Percentiles rank a stretch among this genome's conserved stretches.
phyloP scores from a whole-genome alignment of 257 asterid genomes.

The Solanum lycopersicoides region DNA sequence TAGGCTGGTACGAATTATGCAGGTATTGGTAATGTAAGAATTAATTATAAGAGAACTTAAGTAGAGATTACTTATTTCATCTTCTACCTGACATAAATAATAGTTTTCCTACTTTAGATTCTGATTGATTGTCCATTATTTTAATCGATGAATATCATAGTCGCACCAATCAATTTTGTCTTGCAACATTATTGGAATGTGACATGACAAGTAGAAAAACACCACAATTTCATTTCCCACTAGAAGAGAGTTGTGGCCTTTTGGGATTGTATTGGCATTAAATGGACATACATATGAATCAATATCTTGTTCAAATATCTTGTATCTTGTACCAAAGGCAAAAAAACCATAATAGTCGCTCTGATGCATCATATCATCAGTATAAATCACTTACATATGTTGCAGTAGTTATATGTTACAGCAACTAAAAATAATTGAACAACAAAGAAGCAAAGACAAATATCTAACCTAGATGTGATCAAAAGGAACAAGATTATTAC shows the following conservation, averaged over 20 bases:
- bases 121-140: no score
- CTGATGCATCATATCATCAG: not conserved
- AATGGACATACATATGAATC: not conserved
- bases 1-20: rapidly evolving
- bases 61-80: no score
- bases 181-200: not conserved
- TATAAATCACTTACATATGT: not conserved
- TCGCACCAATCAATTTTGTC: not conserved
- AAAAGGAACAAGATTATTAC: not conserved
- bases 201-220: not conserved
- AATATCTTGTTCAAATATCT: not conserved
- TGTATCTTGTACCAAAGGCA: not conserved
- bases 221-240: no score
- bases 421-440: not conserved
- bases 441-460: not conserved
- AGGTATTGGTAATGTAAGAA: no score
- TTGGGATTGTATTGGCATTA: not conserved
- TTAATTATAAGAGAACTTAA: no score
- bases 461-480: not conserved
- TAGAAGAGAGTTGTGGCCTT: not conserved
- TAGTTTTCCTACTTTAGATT: no score
- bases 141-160: no score
- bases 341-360: not conserved
- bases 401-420: not conserved
- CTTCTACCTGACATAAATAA: no score